Base-by-base conservation (phyloP, 345 rosid genomes). In the Boechera divaricarpa region DNA sequence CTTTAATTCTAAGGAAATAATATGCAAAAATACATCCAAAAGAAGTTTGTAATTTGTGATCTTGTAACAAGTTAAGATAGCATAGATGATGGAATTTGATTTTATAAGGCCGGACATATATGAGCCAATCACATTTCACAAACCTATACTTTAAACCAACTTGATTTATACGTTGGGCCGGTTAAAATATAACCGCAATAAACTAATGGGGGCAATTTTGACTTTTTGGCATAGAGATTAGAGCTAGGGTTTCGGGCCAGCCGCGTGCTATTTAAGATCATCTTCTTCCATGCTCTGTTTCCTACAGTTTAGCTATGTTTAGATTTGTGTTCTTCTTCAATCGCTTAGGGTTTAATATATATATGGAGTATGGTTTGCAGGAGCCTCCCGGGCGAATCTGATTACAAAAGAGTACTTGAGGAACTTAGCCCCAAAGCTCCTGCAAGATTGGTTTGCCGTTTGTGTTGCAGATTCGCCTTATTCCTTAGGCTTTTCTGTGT, bases 371-470 rank as follows among this genome's bases (percentile, higher is more conserved):
- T 32, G 44, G 8, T 7, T 24, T 1, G 79, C 82, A 70, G 76
- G 79, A 64, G 82, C 82, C 86, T 83, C 90, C 93, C 89, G 89
- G 87, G 90, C 89, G 83, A 72, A 74, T 86, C 93, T 68, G 90
- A 84, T 55, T 1, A 56, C 2, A 9, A 36, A 0, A 7, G 1
- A 41, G 0, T 52, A n/a, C 26, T 4, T 77, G 81, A 77, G 11
- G 81, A 77, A 71, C 1, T 57, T 64, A 57, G 77, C 81, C 81
- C 81, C 77, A 77, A 77, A 71, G 81, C 72, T 77, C 77, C 48
- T 77, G 81, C 77, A 1, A 72, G 4, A 77, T 13, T 85, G 8
- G 12, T 21, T 57, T 59, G 87, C 90, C 85, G 85, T 85, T 86
- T 77, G 93, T 88, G 93, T 86, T 88, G 86, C 93, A 85, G 90